phyloP scores from a whole-genome alignment of 2,329 filamentous ascomycete species.

The Ceratocystis cubensis region DNA sequence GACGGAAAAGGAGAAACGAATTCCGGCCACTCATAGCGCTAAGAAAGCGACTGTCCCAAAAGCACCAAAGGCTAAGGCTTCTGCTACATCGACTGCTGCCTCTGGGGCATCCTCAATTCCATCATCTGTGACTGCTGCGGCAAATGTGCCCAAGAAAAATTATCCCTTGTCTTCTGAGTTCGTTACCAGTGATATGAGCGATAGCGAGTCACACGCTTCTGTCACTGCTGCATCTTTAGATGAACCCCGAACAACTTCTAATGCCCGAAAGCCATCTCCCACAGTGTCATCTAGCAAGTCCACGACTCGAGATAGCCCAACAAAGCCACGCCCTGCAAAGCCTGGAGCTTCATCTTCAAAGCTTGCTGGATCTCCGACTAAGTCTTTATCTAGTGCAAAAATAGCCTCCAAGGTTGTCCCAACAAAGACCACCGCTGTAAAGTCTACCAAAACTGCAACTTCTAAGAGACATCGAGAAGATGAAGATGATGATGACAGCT shows the following conservation, averaged over 20 bases:
- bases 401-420: constrained; percentile 26
- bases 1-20: constrained; percentile 42
- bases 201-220: constrained; percentile 37
- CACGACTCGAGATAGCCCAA: constrained; percentile 13
- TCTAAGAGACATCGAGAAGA: constrained; percentile 43
- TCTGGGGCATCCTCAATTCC: neutral
- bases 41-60: constrained; percentile 27
- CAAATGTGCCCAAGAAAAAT: constrained; percentile 28
- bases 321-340: constrained; percentile 11
- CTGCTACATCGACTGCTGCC: neutral
- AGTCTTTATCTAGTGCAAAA: constrained; percentile 15
- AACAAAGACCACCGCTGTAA: constrained; percentile 4
- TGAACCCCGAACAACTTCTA: constrained; percentile 10
- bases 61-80: constrained; percentile 11
- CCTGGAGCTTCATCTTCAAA: neutral
- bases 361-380: neutral
- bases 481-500: constrained; percentile 41
- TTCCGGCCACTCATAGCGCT: constrained; percentile 28
- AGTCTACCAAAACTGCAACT: constrained; percentile 23
- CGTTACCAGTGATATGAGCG: constrained; percentile 42
- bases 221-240: constrained; percentile 10
- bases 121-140: constrained; percentile 5
- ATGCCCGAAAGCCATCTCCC: constrained; percentile 16
- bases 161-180: constrained; percentile 44
- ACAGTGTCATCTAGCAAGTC: neutral